These are phyloP conservation scores for Coffea eugenioides DNA, from an alignment of 257 asterid genomes.

Conservation along the genomic window DNA sequence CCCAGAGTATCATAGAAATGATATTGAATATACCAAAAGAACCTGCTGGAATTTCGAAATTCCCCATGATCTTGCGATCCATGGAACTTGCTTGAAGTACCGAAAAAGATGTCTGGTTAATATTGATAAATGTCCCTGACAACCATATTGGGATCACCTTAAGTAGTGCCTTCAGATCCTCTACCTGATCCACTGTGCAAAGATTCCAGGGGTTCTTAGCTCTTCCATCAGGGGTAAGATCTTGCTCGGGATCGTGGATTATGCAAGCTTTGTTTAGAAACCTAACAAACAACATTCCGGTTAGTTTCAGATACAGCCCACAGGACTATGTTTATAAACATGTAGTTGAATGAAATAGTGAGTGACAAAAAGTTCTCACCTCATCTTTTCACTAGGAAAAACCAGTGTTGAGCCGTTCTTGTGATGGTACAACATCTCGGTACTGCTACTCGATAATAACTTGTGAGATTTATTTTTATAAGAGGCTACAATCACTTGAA, in stretches of 20 bases:
- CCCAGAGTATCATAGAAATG: constrained; percentile 49
- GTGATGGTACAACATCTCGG: constrained; percentile 25
- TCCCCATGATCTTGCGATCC: constrained; percentile 48
- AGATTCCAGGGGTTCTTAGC: constrained; percentile 57
- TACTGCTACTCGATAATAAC: constrained; percentile 1
- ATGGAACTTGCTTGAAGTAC: constrained; percentile 65
- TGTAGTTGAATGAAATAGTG: neutral
- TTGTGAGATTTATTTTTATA: constrained; percentile 41
- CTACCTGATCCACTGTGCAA: constrained; percentile 74
- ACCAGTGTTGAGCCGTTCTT: constrained; percentile 32
- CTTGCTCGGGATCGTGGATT: constrained; percentile 37
- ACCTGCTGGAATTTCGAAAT: constrained; percentile 68
- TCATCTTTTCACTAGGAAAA: constrained; percentile 48
- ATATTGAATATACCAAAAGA: constrained; percentile 51
- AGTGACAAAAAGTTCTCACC: constrained; percentile 26
- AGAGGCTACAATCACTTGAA: constrained; percentile 60
- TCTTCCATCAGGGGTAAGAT: constrained; percentile 36
- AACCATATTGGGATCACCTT: constrained; percentile 71
- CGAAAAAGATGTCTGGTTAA: constrained; percentile 56
- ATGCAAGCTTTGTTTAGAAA: constrained; percentile 73
- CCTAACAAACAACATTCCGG: constrained; percentile 30
- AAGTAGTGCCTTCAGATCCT: constrained; percentile 65
- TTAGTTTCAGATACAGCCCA: too few relatives aligned
- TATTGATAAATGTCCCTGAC: constrained; percentile 52
- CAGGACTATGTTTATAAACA: neutral